phyloP scores from a whole-genome alignment of 306 rosid genomes.

The Cyamopsis tetragonoloba region DNA sequence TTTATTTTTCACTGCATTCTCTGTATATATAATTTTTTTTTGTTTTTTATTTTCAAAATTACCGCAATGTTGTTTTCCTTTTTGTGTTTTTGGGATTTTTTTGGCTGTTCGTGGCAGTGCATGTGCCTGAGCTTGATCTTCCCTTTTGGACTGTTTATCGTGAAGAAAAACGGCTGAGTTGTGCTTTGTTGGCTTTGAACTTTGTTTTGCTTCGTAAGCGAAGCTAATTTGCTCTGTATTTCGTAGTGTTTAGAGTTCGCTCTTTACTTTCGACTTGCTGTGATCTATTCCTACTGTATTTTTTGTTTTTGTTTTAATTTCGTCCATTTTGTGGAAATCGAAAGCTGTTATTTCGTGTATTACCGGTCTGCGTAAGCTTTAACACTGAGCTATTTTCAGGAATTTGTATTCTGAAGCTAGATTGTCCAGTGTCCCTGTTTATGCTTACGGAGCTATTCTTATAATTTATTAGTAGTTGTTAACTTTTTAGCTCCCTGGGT shows the following conservation, averaged over 20 bases:
- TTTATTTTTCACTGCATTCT: background rate
- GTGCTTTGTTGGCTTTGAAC: background rate
- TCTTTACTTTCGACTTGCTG: background rate
- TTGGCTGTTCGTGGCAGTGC: background rate
- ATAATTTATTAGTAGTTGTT: background rate
- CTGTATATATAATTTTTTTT: background rate
- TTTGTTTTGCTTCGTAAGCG: background rate
- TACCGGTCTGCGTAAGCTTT: background rate
- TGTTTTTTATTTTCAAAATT: background rate
- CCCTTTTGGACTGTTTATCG: background rate
- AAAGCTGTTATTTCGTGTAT: background rate
- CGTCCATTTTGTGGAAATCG: background rate
- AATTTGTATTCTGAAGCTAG: background rate
- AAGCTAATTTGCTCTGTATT: background rate
- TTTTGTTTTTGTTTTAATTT: background rate
- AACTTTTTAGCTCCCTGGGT: background rate
- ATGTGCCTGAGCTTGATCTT: slow-evolving; percentile 8
- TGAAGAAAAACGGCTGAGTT: background rate
- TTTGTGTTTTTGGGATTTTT: background rate
- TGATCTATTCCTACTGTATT: background rate
- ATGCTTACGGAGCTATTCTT: background rate
- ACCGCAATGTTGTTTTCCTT: background rate
- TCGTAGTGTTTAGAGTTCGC: background rate
- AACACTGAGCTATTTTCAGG: background rate
- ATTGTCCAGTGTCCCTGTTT: background rate